These are phyloP conservation scores for Chlamydomonas incerta DNA, from an alignment of 139 green algal genomes.

Conservation along the genomic window DNA sequence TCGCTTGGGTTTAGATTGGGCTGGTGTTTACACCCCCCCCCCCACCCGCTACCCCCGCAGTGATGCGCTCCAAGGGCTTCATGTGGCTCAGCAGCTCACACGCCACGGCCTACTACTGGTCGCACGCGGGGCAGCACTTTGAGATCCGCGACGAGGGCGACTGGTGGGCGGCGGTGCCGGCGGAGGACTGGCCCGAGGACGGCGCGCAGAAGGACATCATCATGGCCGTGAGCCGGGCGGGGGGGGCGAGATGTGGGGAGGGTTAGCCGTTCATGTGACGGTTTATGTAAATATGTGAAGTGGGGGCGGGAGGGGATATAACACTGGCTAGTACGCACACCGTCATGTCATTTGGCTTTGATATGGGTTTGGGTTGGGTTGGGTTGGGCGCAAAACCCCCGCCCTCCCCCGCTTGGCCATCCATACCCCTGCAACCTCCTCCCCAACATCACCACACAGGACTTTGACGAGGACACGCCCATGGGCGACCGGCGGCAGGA, in stretches of 20 bases:
- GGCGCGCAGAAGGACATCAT: slow-evolving; percentile 73
- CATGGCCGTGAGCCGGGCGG: slow-evolving; percentile 35
- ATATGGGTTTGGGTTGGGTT: too few species aligned
- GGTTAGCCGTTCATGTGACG: neutral
- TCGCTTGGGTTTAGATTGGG: too few species aligned
- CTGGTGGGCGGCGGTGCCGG: slow-evolving; percentile 85
- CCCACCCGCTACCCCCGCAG: slow-evolving; percentile 12
- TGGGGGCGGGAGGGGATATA: too few species aligned
- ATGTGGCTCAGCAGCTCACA: slow-evolving; percentile 92
- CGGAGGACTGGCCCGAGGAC: slow-evolving; percentile 84
- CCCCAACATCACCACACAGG: slow-evolving; percentile 26
- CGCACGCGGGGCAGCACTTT: slow-evolving; percentile 93
- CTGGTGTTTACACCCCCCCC: too few species aligned
- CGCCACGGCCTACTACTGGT: slow-evolving; percentile 91
- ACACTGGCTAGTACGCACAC: too few species aligned
- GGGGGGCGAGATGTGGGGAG: too few species aligned
- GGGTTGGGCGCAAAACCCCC: too few species aligned
- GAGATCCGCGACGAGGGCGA: slow-evolving; percentile 92
- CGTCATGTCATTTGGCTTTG: too few species aligned
- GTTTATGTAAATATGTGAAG: too few species aligned
- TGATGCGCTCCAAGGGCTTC: slow-evolving; percentile 94
- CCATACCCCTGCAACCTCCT: neutral
- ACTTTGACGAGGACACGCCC: slow-evolving; percentile 69
- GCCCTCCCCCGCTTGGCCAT: too few species aligned
- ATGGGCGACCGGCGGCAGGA: slow-evolving; percentile 91